Conservation (phyloP, 2,329 filamentous ascomycete genomes). For the Paecilomyces fulvus region DNA sequence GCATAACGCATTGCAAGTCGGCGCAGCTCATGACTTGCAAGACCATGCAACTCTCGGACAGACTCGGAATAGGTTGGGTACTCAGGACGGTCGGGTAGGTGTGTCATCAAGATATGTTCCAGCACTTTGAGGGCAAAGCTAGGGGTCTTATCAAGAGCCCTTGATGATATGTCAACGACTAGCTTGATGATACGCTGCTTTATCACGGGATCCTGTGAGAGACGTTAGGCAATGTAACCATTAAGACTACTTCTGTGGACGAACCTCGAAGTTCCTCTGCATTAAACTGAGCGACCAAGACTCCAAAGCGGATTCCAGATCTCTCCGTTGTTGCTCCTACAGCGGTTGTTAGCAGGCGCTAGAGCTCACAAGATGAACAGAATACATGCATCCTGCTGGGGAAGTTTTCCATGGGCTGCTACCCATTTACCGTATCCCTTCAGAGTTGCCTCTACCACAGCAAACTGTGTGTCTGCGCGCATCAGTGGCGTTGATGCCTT, state of each 20-base stretch:
- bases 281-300: conserved; percentile 34
- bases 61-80: conserved; percentile 73
- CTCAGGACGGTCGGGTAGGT: conserved; percentile 63
- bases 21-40: conserved; percentile 81
- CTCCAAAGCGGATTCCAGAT: conserved; percentile 32
- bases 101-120: conserved; percentile 81
- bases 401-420: conserved; percentile 41
- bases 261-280: conserved; percentile 32
- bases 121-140: conserved; percentile 81
- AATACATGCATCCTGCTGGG: conserved; percentile 39
- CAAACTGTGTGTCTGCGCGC: conserved; percentile 79
- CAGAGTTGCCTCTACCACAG: conserved; percentile 77
- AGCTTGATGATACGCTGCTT: conserved; percentile 73
- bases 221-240: conserved; percentile 6
- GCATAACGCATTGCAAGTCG: conserved; percentile 84
- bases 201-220: conserved; percentile 63
- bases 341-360: conserved; percentile 4
- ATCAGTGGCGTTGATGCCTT: conserved; percentile 43
- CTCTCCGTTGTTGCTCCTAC: conserved; percentile 28
- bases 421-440: conserved; percentile 86
- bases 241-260: not conserved
- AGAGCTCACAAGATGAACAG: not conserved
- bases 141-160: conserved; percentile 66
- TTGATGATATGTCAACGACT: conserved; percentile 75
- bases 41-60: conserved; percentile 76